Evolutionary conservation across 192 early-diverging fungal species (phyloP).

Genomic region (Rhizophagus clarus): DNA sequence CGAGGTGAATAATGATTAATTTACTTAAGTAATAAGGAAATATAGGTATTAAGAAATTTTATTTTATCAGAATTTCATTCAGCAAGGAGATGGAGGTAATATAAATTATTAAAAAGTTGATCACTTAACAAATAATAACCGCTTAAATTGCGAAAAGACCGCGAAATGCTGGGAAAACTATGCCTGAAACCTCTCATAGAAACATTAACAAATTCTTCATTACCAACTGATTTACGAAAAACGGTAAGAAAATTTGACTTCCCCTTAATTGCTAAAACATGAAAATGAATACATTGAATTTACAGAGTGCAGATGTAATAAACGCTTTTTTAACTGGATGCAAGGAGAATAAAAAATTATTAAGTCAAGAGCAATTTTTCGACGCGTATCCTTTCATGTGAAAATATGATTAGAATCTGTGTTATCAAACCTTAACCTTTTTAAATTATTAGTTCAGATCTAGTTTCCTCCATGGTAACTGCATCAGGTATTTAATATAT

Average conservation of each 20-base stretch:
- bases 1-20: background rate
- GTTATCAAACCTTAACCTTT: background rate
- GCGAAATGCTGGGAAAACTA: background rate
- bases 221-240: background rate
- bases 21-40: background rate
- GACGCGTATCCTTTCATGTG: conserved; percentile 14
- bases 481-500: background rate
- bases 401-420: background rate
- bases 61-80: background rate
- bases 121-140: too few species aligned
- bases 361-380: conserved; percentile 20
- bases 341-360: conserved; percentile 28
- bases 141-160: background rate
- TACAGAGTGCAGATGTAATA: conserved; percentile 13
- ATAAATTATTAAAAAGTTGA: background rate
- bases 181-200: conserved; percentile 1
- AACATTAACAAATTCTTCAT: background rate
- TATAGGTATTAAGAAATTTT: background rate
- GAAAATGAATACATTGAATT: background rate
- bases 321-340: conserved; percentile 27
- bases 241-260: conserved; percentile 2
- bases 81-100: background rate
- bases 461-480: conserved; percentile 11
- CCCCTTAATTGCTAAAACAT: too few species aligned
- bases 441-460: background rate